Evolutionary conservation across 192 early-diverging fungal species (phyloP).

Genomic region (Gigaspora rosea): DNA sequence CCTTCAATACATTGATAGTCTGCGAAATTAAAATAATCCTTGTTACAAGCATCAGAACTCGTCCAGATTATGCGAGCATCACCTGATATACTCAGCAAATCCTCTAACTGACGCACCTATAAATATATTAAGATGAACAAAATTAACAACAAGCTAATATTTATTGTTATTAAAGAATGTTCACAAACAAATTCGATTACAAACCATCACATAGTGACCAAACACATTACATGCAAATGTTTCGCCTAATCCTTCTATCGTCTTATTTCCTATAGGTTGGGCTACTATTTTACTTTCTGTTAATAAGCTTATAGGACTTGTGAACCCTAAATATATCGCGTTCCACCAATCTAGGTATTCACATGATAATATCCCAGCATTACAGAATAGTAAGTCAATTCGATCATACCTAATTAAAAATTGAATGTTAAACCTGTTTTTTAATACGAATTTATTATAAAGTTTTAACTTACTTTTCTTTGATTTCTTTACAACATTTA

Average conservation of each 20-base stretch:
- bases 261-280: slow-evolving; percentile 50
- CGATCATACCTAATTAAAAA: slow-evolving; percentile 36
- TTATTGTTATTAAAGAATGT: background rate
- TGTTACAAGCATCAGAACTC: slow-evolving; percentile 49
- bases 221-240: slow-evolving; percentile 59
- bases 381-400: slow-evolving; percentile 56
- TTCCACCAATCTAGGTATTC: slow-evolving; percentile 45
- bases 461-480: slow-evolving; percentile 35
- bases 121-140: background rate
- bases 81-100: slow-evolving; percentile 38
- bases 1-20: slow-evolving; percentile 56
- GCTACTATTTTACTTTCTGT: slow-evolving; percentile 45
- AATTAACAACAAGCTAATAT: background rate
- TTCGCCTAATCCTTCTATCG: slow-evolving; percentile 52
- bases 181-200: background rate
- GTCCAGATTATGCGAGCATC: slow-evolving; percentile 59
- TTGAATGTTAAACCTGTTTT: background rate
- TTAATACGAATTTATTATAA: background rate
- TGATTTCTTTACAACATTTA: slow-evolving; percentile 41
- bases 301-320: slow-evolving; percentile 38
- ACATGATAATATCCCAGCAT: slow-evolving; percentile 53
- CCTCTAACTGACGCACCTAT: slow-evolving; percentile 54
- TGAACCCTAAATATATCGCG: slow-evolving; percentile 36
- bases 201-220: slow-evolving; percentile 62
- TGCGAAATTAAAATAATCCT: slow-evolving; percentile 34